phyloP scores from a whole-genome alignment of 805 yeast species.

The Cyberlindnera petersonii region DNA sequence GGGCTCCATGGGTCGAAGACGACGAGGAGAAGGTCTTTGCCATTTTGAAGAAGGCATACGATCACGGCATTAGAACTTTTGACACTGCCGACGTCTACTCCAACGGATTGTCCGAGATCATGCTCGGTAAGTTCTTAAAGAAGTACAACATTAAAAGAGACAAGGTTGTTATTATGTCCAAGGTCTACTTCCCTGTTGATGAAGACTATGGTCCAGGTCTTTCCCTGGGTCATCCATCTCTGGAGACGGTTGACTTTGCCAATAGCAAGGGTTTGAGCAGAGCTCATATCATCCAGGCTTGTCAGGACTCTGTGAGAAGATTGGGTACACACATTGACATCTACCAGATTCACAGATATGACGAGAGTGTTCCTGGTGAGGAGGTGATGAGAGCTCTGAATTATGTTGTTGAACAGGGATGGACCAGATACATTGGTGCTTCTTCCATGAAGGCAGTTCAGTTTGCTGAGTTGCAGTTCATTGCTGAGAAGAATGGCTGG shows the following conservation, averaged over 20 bases:
- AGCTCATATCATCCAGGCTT: conserved; percentile 46
- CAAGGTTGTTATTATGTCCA: conserved; percentile 50
- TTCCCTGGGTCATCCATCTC: background rate
- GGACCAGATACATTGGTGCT: conserved; percentile 56
- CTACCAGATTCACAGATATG: conserved; percentile 51
- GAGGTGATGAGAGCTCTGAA: conserved; percentile 55
- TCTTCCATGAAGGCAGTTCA: conserved; percentile 55
- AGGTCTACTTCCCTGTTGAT: conserved; percentile 25
- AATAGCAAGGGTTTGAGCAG: conserved; percentile 40
- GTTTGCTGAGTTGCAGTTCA: conserved; percentile 48
- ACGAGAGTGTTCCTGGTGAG: conserved; percentile 39
- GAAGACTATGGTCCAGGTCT: conserved; percentile 6
- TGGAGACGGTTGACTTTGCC: conserved; percentile 2
- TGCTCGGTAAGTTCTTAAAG: conserved; percentile 50
- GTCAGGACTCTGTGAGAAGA: conserved; percentile 35
- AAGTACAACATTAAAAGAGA: conserved; percentile 49
- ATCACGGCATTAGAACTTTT: conserved; percentile 42
- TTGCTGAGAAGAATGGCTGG: conserved; percentile 56
- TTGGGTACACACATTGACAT: conserved; percentile 46
- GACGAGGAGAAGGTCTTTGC: conserved; percentile 42
- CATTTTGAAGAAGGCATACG: conserved; percentile 43
- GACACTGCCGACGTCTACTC: conserved; percentile 50
- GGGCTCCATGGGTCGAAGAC: conserved; percentile 42
- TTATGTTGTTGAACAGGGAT: conserved; percentile 45
- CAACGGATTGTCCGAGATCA: conserved; percentile 43